Evolutionary conservation across 2,329 filamentous ascomycete genomes (phyloP).

Genomic region (Canariomyces notabilis): DNA sequence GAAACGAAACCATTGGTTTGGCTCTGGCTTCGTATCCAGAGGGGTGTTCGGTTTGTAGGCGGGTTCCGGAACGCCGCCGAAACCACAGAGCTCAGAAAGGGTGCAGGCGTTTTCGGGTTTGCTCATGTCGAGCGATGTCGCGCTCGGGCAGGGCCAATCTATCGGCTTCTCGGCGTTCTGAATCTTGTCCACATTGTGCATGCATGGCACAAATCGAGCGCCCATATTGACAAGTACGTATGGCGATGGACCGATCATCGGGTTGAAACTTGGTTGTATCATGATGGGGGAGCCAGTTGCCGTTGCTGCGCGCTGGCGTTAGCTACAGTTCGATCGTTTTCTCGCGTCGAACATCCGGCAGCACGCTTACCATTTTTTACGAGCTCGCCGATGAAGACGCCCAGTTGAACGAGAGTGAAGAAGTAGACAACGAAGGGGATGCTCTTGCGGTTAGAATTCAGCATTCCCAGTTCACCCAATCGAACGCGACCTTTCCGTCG

Average conservation of each 20-base stretch:
- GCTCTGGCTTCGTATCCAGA: conserved; percentile 50
- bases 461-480: conserved; percentile 57
- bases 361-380: conserved; percentile 67
- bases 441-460: conserved; percentile 49
- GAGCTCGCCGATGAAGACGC: conserved; percentile 84
- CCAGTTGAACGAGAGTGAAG: conserved; percentile 70
- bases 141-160: conserved; percentile 76
- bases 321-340: neutral
- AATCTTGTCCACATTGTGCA: conserved; percentile 73
- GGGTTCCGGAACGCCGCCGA: conserved; percentile 69
- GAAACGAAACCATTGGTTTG: conserved; percentile 96
- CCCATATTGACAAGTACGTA: conserved; percentile 97
- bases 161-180: conserved; percentile 48
- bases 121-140: conserved; percentile 54
- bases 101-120: conserved; percentile 56
- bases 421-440: conserved; percentile 79
- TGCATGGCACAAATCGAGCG: conserved; percentile 85
- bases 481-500: conserved; percentile 42
- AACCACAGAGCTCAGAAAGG: conserved; percentile 78
- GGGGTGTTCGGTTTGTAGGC: conserved; percentile 44
- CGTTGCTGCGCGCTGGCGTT: conserved; percentile 44
- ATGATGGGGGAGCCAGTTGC: conserved; percentile 74
- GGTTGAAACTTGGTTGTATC: conserved; percentile 83
- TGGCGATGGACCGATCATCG: conserved; percentile 91
- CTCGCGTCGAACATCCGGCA: conserved; percentile 1